Evolutionary conservation across 148 eudicot species (phyloP).

Genomic region (Rhododendron ferrugineum): DNA sequence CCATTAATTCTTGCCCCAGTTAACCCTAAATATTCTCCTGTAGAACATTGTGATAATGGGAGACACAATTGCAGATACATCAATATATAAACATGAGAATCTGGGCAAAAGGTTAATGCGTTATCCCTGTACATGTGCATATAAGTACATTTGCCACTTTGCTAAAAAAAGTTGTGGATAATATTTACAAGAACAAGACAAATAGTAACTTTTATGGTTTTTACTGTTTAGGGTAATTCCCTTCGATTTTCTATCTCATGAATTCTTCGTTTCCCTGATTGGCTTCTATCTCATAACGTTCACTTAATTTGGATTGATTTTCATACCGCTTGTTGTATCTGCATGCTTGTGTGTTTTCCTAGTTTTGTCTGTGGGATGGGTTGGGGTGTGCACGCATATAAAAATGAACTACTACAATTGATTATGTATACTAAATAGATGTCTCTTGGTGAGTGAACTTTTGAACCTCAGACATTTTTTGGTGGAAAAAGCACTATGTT

Average conservation of each 20-base stretch:
- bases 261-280: not conserved
- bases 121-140: not conserved
- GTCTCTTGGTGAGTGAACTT: not conserved
- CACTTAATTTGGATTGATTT: not conserved
- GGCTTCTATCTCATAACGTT: not conserved
- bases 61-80: not conserved
- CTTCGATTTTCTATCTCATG: not conserved
- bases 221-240: not conserved
- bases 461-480: not conserved
- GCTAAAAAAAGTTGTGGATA: not conserved
- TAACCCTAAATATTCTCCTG: constrained; percentile 15
- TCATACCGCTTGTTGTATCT: not conserved
- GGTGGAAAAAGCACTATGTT: not conserved
- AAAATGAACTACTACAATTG: not conserved
- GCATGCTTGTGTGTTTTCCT: not conserved
- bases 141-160: not conserved
- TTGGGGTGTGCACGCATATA: not conserved
- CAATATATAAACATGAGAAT: not conserved
- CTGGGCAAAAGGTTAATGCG: not conserved
- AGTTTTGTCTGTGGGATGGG: not conserved
- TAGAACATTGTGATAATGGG: not conserved
- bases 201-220: not conserved
- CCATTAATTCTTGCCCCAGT: constrained; percentile 15
- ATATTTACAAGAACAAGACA: not conserved
- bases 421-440: not conserved